Evolutionary conservation across 176 grass and related monocot genomes (phyloP).

Genomic region (Leersia perrieri): DNA sequence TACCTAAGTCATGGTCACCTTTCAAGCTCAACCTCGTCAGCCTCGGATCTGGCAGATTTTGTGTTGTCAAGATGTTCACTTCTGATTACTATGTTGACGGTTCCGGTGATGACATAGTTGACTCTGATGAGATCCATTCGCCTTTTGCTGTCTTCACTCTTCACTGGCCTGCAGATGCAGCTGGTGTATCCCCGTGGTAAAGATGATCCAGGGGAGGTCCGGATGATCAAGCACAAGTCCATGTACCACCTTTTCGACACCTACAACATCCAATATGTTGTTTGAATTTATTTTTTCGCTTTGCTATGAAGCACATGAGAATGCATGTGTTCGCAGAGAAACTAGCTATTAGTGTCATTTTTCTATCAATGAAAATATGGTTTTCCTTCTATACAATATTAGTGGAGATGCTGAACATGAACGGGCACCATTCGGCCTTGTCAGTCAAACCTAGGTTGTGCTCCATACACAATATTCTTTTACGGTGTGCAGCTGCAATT

Average conservation of each 20-base stretch:
- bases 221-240: conserved; percentile 22
- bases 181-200: background rate
- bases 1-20: background rate
- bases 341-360: no score
- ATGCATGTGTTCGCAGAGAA: no score
- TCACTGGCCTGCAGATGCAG: conserved; percentile 18
- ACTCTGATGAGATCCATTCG: background rate
- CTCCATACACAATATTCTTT: no score
- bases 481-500: no score
- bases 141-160: background rate
- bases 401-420: no score
- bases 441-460: no score
- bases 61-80: background rate
- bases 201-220: background rate
- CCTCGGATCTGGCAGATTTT: conserved; percentile 12
- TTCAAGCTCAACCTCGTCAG: background rate
- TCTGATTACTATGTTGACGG: background rate
- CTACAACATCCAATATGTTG: background rate
- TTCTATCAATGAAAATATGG: background rate
- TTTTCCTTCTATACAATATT: no score
- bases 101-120: background rate
- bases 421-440: no score
- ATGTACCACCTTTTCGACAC: background rate
- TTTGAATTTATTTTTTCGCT: background rate
- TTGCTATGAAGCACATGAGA: background rate